Conservation (phyloP, 148 eudicot species). For the Rhododendron ferrugineum region DNA sequence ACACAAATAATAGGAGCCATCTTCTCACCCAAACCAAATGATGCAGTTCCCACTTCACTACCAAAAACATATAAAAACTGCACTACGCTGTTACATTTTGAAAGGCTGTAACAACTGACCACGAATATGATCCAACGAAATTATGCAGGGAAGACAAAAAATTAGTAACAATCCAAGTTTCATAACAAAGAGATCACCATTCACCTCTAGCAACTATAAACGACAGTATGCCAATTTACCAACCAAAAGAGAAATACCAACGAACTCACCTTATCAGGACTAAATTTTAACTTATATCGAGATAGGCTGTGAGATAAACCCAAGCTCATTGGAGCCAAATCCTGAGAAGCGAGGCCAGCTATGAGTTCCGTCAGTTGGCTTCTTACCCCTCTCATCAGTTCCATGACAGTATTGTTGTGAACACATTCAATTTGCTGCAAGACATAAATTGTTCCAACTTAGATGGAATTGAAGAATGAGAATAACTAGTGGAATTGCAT, state of each 20-base stretch:
- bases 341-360: constrained; percentile 82
- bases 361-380: constrained; percentile 89
- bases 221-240: not conserved
- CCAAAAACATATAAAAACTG: not conserved
- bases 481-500: not conserved
- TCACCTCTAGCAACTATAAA: not conserved
- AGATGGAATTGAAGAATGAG: constrained; percentile 1
- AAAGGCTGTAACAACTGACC: not conserved
- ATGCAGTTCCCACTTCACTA: not conserved
- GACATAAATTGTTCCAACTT: constrained; percentile 4
- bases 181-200: no score
- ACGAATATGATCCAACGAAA: not conserved
- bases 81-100: not conserved
- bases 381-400: constrained; percentile 92
- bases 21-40: not conserved
- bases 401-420: constrained; percentile 79
- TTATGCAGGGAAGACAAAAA: not conserved
- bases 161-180: no score
- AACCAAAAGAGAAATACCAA: not conserved
- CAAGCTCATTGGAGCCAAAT: constrained; percentile 97
- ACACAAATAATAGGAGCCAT: not conserved
- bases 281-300: constrained; percentile 85
- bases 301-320: constrained; percentile 96
- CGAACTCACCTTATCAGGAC: constrained; percentile 78
- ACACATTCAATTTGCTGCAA: constrained; percentile 86